Evolutionary conservation across 169 alveolate species (phyloP), one percentile per base, ranked within the genome.

Genomic region (Plasmodium cynomolgi): DNA sequence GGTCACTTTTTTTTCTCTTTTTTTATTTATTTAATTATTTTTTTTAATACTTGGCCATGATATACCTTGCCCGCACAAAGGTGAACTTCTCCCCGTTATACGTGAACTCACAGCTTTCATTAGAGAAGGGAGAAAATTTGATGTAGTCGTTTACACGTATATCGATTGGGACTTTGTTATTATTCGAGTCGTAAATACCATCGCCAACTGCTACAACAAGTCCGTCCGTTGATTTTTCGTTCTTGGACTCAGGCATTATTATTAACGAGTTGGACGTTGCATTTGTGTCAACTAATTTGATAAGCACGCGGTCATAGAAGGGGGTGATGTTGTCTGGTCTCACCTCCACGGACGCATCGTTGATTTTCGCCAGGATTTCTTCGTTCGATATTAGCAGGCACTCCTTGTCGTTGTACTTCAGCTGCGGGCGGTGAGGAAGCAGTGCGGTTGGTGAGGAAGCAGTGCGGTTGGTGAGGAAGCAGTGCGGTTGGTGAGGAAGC

Each of bases 41-140:
- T 71, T 34, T n/a, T 29, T 85, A 85, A 75, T 85, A 85, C 81
- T 85, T 85, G 31, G 93, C 93, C 93, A 85, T 85, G 7, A 85
- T 77, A 75, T 85, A 85, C 81, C 93, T 85, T 20, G 86, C 93
- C 71, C 80, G 54, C 58, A 85, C 93, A 85, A 85, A 85, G 39
- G 93, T 85, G 71, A 74, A 85, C 68, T 85, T 85, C 41, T 75
- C 93, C 39, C 81, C 81, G 39, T 85, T 75, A 77, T 85, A 85
- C 1, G 93, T 85, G 80, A 85, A 85, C 80, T 85, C 93, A 71
- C 93, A 85, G 62, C 93, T 85, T 75, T 85, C 93, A 33, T 85
- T 85, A 13, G 93, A 85, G 81, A 85, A 85, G 31, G 93, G 93
- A 37, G 93, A 85, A 85, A 85, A 85, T 85, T 75, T 85, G 23